Base-by-base conservation (phyloP, 2,329 filamentous ascomycete species). In the Beauveria pseudobassiana region DNA sequence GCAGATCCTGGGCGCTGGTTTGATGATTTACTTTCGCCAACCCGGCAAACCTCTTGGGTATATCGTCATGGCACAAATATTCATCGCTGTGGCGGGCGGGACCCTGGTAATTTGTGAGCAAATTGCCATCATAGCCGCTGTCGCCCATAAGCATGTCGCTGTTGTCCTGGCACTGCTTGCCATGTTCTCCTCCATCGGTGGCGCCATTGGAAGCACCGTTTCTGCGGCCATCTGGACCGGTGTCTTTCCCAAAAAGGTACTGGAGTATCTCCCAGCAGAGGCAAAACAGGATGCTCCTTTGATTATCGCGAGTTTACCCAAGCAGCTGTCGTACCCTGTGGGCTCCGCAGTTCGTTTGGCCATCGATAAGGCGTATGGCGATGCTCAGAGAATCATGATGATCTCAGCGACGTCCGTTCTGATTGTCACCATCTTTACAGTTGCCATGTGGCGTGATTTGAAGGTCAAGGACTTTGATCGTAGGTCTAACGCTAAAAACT, bases 1-100 rank as follows among this genome's bases (percentile, higher is more conserved):
- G 5, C 73, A 74, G 64, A 66, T 76, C 49, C 62, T 77, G 14
- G 70, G 69, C 26, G 70, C 71, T 54, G 76, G 75, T 20, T 68
- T 78, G 1, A 75, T 78, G 73, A 76, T 78, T 65, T 67, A 75
- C 65, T 78, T 78, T 70, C 75, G 76, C 20, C 68, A 66, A 1
- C 72, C 73, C 82, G 18, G 75, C 82, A 28, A 55, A 82, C 16
- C 71, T 85, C 5, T 84, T 24, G 74, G 79, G 3, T 81, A 82
- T 68, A 75, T 87, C 18, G 70, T 87, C 68, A 80, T 84, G 72
- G 83, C 81, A 51, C 83, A 87, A 68, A 77, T 87, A 53, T 78
- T 87, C 63, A 80, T 87, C 63, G 81, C 84, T 7, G 77, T 84
- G 42, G 81, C 80, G 4, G 83, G 82, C 4, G 83, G 83, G 14